These are phyloP conservation scores for Pestalotiopsis sp. DNA, from an alignment of 2,329 filamentous ascomycete species.

Conservation along the genomic window DNA sequence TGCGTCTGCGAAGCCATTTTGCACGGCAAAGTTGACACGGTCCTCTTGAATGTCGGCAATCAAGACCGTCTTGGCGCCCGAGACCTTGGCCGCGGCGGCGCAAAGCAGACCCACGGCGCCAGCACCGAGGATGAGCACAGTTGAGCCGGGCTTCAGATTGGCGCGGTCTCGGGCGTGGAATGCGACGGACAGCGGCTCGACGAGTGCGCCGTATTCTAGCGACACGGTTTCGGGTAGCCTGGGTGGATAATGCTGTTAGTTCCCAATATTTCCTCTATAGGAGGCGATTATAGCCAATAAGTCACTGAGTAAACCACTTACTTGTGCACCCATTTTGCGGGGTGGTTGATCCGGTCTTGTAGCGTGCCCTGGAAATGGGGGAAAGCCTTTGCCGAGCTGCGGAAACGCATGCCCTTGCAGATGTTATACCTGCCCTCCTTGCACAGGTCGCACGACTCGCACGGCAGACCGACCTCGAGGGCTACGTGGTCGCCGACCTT, in stretches of 20 bases:
- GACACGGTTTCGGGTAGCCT: conserved; percentile 52
- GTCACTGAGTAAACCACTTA: conserved; percentile 29
- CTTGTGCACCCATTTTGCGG: conserved; percentile 60
- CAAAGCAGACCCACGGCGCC: conserved; percentile 64
- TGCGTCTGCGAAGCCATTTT: conserved; percentile 58
- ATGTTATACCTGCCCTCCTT: conserved; percentile 63
- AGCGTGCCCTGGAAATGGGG: conserved; percentile 63
- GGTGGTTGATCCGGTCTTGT: conserved; percentile 59
- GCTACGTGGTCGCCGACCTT: conserved; percentile 72
- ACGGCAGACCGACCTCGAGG: conserved; percentile 59
- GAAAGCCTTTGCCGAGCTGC: conserved; percentile 58
- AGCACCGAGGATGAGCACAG: conserved; percentile 60
- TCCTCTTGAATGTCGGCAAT: conserved; percentile 61
- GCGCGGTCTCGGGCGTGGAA: conserved; percentile 58
- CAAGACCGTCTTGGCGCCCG: conserved; percentile 46
- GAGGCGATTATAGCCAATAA: too few species aligned
- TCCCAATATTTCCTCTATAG: not conserved
- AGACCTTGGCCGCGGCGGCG: conserved; percentile 58
- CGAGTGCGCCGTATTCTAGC: conserved; percentile 57
- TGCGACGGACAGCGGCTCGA: conserved; percentile 63
- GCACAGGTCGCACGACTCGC: conserved; percentile 54
- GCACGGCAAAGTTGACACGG: conserved; percentile 59
- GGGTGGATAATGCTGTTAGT: not conserved
- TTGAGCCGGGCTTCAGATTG: conserved; percentile 39
- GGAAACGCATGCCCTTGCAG: conserved; percentile 59